phyloP scores from a whole-genome alignment of 1,284 basidiomycete species.

The Marasmius fiardii region DNA sequence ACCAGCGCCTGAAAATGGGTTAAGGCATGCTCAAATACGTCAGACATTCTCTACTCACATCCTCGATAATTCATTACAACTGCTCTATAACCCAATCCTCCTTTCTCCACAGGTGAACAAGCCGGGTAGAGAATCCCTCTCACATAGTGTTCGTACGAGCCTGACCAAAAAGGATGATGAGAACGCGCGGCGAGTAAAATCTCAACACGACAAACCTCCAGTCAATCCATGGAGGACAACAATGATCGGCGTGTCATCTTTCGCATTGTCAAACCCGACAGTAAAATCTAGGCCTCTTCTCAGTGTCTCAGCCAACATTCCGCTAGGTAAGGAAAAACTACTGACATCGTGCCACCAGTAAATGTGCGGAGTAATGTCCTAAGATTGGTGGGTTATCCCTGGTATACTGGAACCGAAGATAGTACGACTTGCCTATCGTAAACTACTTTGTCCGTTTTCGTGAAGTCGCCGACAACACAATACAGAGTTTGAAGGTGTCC shows the following conservation, averaged over 20 bases:
- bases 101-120: constrained; percentile 62
- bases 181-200: not conserved
- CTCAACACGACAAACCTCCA: constrained; percentile 51
- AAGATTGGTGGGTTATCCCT: constrained; percentile 12
- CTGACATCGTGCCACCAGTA: constrained; percentile 48
- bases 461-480: constrained; percentile 53
- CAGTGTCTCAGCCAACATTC: constrained; percentile 3
- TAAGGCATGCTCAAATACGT: not conserved
- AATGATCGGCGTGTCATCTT: constrained; percentile 73
- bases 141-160: constrained; percentile 88
- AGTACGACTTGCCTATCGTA: constrained; percentile 53
- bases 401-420: not conserved
- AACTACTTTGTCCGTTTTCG: constrained; percentile 55
- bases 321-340: not conserved
- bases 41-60: constrained; percentile 49
- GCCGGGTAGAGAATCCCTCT: constrained; percentile 75
- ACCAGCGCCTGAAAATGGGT: constrained; percentile 59
- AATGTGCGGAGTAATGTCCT: constrained; percentile 10
- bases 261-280: constrained; percentile 47
- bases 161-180: constrained; percentile 30
- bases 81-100: constrained; percentile 84
- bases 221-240: constrained; percentile 86
- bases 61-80: constrained; percentile 92
- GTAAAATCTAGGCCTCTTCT: constrained; percentile 73
- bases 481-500: constrained; percentile 72